Base-by-base conservation (phyloP, 495 filamentous ascomycete genomes). In the Neurospora sp. region DNA sequence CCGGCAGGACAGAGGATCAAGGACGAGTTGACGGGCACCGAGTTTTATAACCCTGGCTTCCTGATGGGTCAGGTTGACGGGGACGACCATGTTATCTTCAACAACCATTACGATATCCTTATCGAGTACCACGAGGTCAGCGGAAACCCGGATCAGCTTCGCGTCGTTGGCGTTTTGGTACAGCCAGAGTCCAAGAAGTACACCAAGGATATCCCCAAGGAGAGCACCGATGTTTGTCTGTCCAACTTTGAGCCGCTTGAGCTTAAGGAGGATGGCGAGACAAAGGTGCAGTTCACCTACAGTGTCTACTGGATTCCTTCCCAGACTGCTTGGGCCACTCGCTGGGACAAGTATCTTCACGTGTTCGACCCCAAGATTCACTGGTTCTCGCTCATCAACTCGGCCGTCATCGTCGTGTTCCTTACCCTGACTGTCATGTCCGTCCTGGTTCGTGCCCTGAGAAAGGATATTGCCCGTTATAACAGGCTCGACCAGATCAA, bases 321-420 rank as follows among this genome's bases (percentile, higher is more conserved):
- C 3, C 70, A 83, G 0, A 97, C 94, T 3, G 91, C 90, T 0
- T 99, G 96, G 92, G 96, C 96, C 39, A 98, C 96, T 20, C 87
- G 96, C 72, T 98, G 95, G 95, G 96, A 99, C 84, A 97, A 96
- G 80, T 99, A 98, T 78, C 86, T 98, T 37, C 94, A 97, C 77
- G 94, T 98, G 27, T 94, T 92, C 75, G 93, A 98, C 81, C 94
- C 96, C 48, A 93, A 92, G 82, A 98, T 99, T 77, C 96, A 98
- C 80, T 99, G 96, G 96, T 96, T 97, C 81, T 97, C 93, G 12
- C 88, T 99, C 44, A 90, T 98, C 85, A 97, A 96, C 81, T 96
- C 95, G 42, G 90, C 96, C 11, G 88, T 97, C 69, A 95, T 99
- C 74, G 94, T 98, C 41, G 86, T 94, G 41, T 96, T 98, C 85